Percentiles rank a stretch among this genome's conserved stretches.
Conservation (phyloP, 2,329 filamentous ascomycete species). For the Verticillium isaacii region DNA sequence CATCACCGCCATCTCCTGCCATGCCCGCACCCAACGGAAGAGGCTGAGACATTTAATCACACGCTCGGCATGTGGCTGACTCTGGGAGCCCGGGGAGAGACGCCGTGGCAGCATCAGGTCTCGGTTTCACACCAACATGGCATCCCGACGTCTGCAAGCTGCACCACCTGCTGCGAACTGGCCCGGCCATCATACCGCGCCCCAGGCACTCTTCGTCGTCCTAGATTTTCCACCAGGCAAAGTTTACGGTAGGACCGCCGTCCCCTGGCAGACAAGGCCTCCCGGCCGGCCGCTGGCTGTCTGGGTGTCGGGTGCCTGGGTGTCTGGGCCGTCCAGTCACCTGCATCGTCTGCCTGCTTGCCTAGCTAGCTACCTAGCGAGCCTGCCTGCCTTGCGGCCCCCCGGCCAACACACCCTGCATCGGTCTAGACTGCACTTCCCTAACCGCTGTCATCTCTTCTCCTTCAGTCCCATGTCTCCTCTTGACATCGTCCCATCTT, state of each 20-base stretch:
- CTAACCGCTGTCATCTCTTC: background rate
- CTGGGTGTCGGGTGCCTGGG: no score
- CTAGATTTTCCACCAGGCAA: background rate
- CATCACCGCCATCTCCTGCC: background rate
- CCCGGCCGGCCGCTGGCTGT: background rate
- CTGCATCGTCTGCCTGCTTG: background rate
- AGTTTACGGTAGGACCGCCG: background rate
- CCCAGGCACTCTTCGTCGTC: background rate
- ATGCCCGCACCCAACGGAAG: background rate
- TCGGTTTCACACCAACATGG: background rate
- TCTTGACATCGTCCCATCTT: background rate
- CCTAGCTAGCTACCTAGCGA: no score
- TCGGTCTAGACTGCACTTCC: background rate
- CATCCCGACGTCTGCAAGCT: background rate
- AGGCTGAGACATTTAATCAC: background rate
- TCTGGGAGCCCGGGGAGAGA: background rate
- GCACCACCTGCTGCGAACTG: background rate
- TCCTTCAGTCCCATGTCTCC: background rate
- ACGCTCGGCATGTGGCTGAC: background rate
- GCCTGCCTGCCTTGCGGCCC: background rate
- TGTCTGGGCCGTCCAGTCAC: background rate
- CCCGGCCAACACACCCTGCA: background rate
- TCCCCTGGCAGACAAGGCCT: background rate
- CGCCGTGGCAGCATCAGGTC: background rate
- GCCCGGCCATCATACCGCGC: no score